These are phyloP conservation scores for Senecio squalidus DNA, from an alignment of 140 eudicot genomes.

Conservation along the genomic window DNA sequence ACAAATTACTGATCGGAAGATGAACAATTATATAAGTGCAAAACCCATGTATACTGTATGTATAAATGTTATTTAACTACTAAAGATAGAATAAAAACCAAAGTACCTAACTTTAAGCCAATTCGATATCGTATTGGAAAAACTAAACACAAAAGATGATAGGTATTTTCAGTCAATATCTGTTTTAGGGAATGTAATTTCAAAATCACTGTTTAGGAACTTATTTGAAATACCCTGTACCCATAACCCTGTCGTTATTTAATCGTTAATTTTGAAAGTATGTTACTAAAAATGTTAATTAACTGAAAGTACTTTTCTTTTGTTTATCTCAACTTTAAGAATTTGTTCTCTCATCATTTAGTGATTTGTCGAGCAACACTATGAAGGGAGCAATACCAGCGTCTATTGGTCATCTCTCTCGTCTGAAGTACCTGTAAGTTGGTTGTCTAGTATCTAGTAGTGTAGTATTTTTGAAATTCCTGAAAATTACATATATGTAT, in stretches of 20 bases:
- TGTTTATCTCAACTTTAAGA: not conserved
- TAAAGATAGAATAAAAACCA: not conserved
- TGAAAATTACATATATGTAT: not conserved
- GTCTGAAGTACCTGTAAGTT: constrained; percentile 63
- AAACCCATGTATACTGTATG: not conserved
- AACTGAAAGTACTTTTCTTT: not conserved
- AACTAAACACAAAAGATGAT: not conserved
- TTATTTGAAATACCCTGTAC: too few species aligned
- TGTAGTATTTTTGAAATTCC: not conserved
- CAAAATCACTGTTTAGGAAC: not conserved
- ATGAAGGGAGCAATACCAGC: constrained; percentile 88
- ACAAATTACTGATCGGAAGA: not conserved
- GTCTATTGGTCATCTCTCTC: constrained; percentile 80
- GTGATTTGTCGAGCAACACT: constrained; percentile 89
- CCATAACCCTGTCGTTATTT: too few species aligned
- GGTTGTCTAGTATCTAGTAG: not conserved
- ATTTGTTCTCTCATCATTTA: constrained; percentile 15
- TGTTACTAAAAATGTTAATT: not conserved
- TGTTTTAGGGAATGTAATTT: not conserved
- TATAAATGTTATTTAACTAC: not conserved
- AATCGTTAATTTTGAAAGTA: not conserved
- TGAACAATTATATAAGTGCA: not conserved
- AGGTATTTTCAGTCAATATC: not conserved
- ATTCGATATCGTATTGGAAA: not conserved
- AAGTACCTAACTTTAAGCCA: not conserved